Conservation (phyloP, 2,329 filamentous ascomycete genomes). For the Ophiostoma sp. region DNA sequence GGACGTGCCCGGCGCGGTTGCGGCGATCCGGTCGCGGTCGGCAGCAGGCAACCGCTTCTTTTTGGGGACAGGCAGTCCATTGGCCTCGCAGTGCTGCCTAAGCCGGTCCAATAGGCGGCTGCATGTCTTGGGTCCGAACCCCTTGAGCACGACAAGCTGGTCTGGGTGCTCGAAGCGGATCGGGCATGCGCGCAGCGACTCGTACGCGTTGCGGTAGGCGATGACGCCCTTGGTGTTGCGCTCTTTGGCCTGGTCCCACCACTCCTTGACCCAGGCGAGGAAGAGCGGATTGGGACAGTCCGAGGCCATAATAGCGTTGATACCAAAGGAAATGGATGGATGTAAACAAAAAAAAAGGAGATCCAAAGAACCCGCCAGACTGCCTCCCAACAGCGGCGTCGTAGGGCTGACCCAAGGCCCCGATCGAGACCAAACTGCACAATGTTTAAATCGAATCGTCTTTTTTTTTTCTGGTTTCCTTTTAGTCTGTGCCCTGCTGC, state of each 20-base stretch:
- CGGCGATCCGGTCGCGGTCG: constrained; percentile 27
- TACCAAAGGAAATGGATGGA: background rate
- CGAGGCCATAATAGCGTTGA: background rate
- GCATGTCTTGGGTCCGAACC: constrained; percentile 67
- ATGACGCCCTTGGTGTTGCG: constrained; percentile 62
- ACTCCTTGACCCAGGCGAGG: constrained; percentile 69
- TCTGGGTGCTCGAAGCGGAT: constrained; percentile 65
- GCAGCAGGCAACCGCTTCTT: constrained; percentile 31
- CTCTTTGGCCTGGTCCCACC: constrained; percentile 64
- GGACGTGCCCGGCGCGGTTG: constrained; percentile 24
- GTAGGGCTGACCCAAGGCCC: background rate
- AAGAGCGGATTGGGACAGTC: constrained; percentile 64
- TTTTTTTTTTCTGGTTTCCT: background rate
- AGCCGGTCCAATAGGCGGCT: constrained; percentile 59
- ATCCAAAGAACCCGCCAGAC: background rate
- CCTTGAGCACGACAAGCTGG: constrained; percentile 65
- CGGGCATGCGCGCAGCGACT: constrained; percentile 70
- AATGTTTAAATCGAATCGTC: background rate
- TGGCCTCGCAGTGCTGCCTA: constrained; percentile 56
- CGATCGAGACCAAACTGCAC: background rate
- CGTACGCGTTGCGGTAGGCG: constrained; percentile 70
- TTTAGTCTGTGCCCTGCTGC: background rate
- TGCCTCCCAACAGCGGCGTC: background rate
- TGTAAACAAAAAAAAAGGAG: background rate
- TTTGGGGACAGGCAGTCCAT: constrained; percentile 63